Base-by-base conservation (phyloP, 2,329 filamentous ascomycete genomes). In the Colletotrichum coccodes region DNA sequence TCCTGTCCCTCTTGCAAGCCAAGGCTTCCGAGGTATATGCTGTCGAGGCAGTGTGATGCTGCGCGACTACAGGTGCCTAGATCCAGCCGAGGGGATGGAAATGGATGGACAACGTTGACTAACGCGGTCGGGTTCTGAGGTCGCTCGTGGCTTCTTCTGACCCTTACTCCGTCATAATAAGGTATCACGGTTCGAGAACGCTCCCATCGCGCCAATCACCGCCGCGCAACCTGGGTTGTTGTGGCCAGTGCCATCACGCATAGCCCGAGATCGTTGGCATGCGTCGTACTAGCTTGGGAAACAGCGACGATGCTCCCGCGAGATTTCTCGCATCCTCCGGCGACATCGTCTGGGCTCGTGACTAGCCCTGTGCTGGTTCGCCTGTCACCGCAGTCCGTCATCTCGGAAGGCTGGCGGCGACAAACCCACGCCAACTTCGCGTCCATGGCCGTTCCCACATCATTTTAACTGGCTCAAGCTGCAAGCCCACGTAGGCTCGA, bases 351-450 rank as follows among this genome's bases (percentile, higher is more conserved):
- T 23, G 47, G 30, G 40, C 42, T 26, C 3, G 12, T n/a, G 56
- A 36, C 40, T 57, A 50, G 58, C 42, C 42, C 14, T 28, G 32
- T 67, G 59, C 49, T 57, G 57, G 58, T 32, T 67, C 59, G 40
- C 40, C 58, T 57, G 42, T 49, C 63, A 65, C 63, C 30, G 26
- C 40, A 36, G 28, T 54, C 64, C 50, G 58, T 67, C 58, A 57
- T 56, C 18, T 44, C 50, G 50, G 58, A 57, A 61, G 64, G 58
- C 64, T 67, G 42, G 36, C 38, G 64, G 50, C 50, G 26, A 66
- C 32, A 47, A 65, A 61, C 40, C 50, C 49, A 62, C 50, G 18
- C 54, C 49, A n/a, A 66, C 58, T 28, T 64, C 44, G 44, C 46
- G 40, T 34, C 38, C 60, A 52, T 46, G 38, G 36, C 21, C 52